Percentiles rank a stretch among this genome's conserved stretches.
Conservation (phyloP, 1,284 basidiomycete species). For the Sphaerobolus stellatus region DNA sequence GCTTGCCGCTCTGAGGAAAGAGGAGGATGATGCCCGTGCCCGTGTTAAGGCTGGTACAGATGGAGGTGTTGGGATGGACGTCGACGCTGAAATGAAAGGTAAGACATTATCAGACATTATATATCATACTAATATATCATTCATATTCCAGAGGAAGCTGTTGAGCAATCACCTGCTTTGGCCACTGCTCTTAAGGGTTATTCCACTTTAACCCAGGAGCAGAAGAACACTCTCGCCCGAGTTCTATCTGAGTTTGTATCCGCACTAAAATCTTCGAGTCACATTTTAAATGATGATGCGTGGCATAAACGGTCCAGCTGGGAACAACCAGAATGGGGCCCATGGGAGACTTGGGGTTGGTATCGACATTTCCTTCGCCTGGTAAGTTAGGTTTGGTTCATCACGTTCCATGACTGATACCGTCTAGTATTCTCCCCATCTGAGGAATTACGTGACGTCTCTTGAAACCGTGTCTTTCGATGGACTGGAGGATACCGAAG, state of each 20-base stretch:
- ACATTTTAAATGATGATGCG: constrained; percentile 48
- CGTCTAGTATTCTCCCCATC: constrained; percentile 69
- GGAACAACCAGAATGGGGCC: constrained; percentile 70
- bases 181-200: constrained; percentile 71
- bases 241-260: constrained; percentile 72
- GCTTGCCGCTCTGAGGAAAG: constrained; percentile 72
- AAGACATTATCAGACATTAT: background rate
- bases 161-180: constrained; percentile 73
- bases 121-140: background rate
- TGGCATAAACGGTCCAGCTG: constrained; percentile 72
- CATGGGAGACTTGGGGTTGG: constrained; percentile 87
- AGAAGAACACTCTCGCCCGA: constrained; percentile 65
- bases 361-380: constrained; percentile 79
- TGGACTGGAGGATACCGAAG: constrained; percentile 60
- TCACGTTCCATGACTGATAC: too few relatives aligned
- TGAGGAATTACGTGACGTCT: constrained; percentile 67
- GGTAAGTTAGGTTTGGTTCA: constrained; percentile 52
- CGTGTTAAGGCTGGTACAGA: constrained; percentile 60
- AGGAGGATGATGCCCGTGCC: constrained; percentile 84
- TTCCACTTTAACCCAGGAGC: constrained; percentile 66
- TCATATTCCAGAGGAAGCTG: constrained; percentile 36
- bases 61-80: constrained; percentile 29
- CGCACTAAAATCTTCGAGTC: constrained; percentile 48
- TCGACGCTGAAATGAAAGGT: constrained; percentile 18
- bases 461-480: constrained; percentile 63